Base-by-base conservation (phyloP, 176 grass and related monocot genomes). In the Oryza punctata region DNA sequence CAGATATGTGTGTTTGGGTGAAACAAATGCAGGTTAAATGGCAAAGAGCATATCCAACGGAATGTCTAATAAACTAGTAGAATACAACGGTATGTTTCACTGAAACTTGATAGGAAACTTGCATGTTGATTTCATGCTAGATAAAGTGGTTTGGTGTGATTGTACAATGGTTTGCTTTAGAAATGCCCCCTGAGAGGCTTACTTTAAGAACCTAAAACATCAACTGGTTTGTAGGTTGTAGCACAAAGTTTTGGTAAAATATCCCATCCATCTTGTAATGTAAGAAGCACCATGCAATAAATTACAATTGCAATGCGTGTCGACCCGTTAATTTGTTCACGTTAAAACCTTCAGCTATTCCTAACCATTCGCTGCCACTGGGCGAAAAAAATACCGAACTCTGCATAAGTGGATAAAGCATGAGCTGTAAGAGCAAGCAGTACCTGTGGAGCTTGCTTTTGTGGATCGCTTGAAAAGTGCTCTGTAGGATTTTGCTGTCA, bases 371-470 rank as follows among this genome's bases (percentile, higher is more conserved):
- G 35, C 38, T 45, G 74, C 26, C 52, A 52, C 50, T 79, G 23
- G n/a, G 10, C 32, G 37, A 80, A 18, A 25, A 19, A 67, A 30
- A 59, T 12, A 21, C 16, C 21, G 13, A 85, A 23, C 19, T 46
- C 57, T 49, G 59, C 41, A 49, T 63, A 61, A 60, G 25, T 33
- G 25, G 30, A 57, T n/a, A 81, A 81, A 74, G 19, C 23, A 41
- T 67, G 7, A 78, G 33, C 2, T 25, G 7, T 9, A 12, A 59
- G 63, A 65, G 12, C n/a, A 71, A 76, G 0, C 43, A 7, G 54
- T 88, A 92, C 87, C 83, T 83, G 54, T 18, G 54, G 43, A 4
- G 19, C 61, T 11, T 6, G 32, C 4, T 54, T 35, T 81, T 38
- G 7, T 12, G 32, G 12, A 10, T 0, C 13, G 3, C 38, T 54